A percentile compares a stretch with the other conserved stretches of the same genome.
phyloP scores from a whole-genome alignment of 2,329 filamentous ascomycete genomes.

The Bertia moriformis region DNA sequence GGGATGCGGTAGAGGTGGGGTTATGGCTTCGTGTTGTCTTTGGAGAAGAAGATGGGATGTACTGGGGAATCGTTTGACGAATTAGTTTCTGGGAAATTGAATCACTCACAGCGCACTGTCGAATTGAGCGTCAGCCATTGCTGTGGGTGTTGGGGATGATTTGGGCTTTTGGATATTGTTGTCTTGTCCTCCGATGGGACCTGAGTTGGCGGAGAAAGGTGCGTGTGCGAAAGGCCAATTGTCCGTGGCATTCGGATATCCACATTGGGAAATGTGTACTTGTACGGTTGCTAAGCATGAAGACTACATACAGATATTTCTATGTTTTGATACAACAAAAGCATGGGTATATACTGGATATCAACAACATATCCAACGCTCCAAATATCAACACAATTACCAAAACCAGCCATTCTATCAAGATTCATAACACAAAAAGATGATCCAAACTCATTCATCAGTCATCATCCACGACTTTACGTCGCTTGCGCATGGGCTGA shows the following conservation, averaged over 20 bases:
- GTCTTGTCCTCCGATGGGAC: neutral
- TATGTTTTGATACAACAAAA: no score
- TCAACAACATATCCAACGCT: no score
- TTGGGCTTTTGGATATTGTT: neutral
- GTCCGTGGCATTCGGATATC: neutral
- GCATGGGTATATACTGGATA: no score
- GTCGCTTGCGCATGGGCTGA: neutral
- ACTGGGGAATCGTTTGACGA: no score
- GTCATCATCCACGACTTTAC: neutral
- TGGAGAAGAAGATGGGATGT: no score
- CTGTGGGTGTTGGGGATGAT: neutral
- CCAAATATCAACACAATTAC: no score
- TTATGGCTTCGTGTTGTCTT: no score
- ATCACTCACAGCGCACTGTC: slow-evolving; percentile 1
- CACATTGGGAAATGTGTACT: no score
- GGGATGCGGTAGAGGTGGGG: no score
- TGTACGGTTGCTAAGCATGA: no score
- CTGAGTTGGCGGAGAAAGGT: neutral
- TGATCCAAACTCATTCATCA: neutral
- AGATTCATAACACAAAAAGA: no score
- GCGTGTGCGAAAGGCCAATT: neutral
- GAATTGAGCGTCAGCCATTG: neutral
- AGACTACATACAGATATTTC: no score
- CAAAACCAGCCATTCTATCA: neutral
- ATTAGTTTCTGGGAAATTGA: neutral